Percentiles rank a stretch among this genome's conserved stretches.
Evolutionary conservation across 2,329 filamentous ascomycete genomes (phyloP).

Genomic region (Berkeleyomyces rouxiae): DNA sequence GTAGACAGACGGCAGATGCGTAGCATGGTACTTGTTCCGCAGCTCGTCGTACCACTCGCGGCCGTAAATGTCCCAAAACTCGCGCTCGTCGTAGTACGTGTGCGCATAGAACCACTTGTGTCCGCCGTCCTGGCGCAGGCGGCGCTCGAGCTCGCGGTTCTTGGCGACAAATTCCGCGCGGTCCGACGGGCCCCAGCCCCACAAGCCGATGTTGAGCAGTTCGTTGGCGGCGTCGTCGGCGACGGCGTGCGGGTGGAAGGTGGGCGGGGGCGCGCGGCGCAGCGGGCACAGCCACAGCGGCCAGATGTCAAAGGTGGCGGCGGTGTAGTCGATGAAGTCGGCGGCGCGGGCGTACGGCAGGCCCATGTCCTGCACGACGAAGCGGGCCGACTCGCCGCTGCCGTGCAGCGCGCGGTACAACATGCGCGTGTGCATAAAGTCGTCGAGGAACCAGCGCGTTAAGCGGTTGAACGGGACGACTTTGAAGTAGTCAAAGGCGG

Average conservation of each 20-base stretch:
- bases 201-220: conserved; percentile 54
- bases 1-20: conserved; percentile 47
- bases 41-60: conserved; percentile 43
- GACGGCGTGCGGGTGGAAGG: conserved; percentile 34
- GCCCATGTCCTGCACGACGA: conserved; percentile 52
- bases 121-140: conserved; percentile 52
- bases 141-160: conserved; percentile 56
- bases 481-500: conserved; percentile 50
- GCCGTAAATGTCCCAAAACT: conserved; percentile 52
- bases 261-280: conserved; percentile 30
- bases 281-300: conserved; percentile 44
- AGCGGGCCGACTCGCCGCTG: conserved; percentile 45
- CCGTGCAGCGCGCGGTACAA: conserved; percentile 56
- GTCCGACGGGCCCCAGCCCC: conserved; percentile 54
- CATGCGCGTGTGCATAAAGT: conserved; percentile 59
- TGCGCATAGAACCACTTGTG: conserved; percentile 82
- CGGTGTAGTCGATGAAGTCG: conserved; percentile 39
- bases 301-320: conserved; percentile 36
- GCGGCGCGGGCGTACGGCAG: conserved; percentile 36
- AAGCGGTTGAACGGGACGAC: conserved; percentile 46
- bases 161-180: conserved; percentile 44
- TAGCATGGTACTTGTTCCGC: conserved; percentile 44
- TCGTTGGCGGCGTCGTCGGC: conserved; percentile 16
- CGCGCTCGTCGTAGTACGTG: conserved; percentile 59
- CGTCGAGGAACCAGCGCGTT: conserved; percentile 53